These are phyloP conservation scores for Trichopus zeylanicus DNA, from an alignment of 116 monocot genomes.

Conservation along the genomic window DNA sequence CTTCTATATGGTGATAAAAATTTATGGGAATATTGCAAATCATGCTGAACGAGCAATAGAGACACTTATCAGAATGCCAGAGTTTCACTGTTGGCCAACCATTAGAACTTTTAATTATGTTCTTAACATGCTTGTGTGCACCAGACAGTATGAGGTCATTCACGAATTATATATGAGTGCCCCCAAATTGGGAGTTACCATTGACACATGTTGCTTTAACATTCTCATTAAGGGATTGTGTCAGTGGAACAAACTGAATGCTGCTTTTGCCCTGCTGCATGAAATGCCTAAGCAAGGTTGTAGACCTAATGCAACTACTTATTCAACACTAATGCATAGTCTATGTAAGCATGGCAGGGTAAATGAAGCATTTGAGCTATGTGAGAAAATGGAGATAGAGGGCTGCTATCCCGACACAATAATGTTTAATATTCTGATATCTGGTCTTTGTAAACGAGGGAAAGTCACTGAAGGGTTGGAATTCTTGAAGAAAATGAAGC, in stretches of 20 bases:
- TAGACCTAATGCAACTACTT: conserved; percentile 58
- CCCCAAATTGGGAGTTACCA: conserved; percentile 39
- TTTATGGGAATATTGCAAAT: conserved; percentile 59
- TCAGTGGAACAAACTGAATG: conserved; percentile 39
- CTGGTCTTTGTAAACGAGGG: conserved; percentile 58
- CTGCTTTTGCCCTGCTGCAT: conserved; percentile 53
- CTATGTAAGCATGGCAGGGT: conserved; percentile 51
- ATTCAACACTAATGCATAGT: conserved; percentile 64
- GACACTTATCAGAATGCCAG: conserved; percentile 57
- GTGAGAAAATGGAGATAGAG: conserved; percentile 46
- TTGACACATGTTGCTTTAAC: conserved; percentile 88
- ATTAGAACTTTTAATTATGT: conserved; percentile 80
- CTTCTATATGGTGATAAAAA: conserved; percentile 69
- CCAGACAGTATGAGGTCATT: conserved; percentile 48
- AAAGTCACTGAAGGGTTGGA: conserved; percentile 49
- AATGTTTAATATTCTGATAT: conserved; percentile 69
- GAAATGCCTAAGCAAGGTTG: conserved; percentile 85
- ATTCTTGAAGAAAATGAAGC: conserved; percentile 53
- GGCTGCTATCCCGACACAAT: conserved; percentile 51
- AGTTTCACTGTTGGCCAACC: conserved; percentile 64
- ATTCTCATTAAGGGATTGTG: conserved; percentile 90
- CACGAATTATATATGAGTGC: conserved; percentile 62
- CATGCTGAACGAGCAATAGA: conserved; percentile 49
- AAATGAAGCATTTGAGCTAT: conserved; percentile 62
- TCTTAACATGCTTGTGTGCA: conserved; percentile 71